These are phyloP conservation scores for Xylariaceae sp. DNA, from an alignment of 2,329 filamentous ascomycete species.

Conservation along the genomic window DNA sequence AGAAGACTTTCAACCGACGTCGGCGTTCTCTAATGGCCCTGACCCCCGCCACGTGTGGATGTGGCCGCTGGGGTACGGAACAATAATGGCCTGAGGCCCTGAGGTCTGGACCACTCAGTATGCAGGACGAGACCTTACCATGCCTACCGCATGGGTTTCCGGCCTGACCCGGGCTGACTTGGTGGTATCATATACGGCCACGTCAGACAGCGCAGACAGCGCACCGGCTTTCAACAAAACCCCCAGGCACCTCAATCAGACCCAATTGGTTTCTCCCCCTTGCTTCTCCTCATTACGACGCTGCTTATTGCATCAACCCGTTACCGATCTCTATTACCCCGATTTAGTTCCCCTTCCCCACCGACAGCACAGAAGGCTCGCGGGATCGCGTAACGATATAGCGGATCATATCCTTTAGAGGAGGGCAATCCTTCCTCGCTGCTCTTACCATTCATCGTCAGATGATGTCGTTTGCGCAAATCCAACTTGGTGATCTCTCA, in stretches of 20 bases:
- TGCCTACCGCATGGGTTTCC: conserved; percentile 25
- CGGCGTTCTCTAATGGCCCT: conserved; percentile 21
- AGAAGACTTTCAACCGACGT: conserved; percentile 13
- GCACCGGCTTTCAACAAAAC: conserved; percentile 22
- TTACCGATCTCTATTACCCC: conserved; percentile 27
- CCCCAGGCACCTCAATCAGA: conserved; percentile 23
- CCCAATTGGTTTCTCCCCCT: conserved; percentile 23
- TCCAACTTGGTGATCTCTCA: conserved; percentile 23
- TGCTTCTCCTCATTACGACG: conserved; percentile 17
- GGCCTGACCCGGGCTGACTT: conserved; percentile 28
- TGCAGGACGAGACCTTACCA: conserved; percentile 17
- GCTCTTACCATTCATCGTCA: conserved; percentile 21
- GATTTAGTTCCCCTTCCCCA: conserved; percentile 28
- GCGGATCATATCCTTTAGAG: conserved; percentile 22
- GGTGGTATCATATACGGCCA: conserved; percentile 27
- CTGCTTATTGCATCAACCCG: conserved; percentile 22
- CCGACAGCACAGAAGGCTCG: conserved; percentile 25
- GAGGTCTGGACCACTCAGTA: conserved; percentile 20
- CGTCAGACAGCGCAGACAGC: conserved; percentile 28
- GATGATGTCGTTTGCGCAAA: conserved; percentile 24
- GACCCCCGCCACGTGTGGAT: conserved; percentile 30
- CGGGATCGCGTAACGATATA: conserved; percentile 27
- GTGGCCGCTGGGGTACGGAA: conserved; percentile 12
- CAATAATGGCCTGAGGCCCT: conserved; percentile 22
- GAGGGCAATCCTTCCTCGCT: conserved; percentile 23